Evolutionary conservation across 116 monocot species (phyloP).

Genomic region (Phalaenopsis hybrid): DNA sequence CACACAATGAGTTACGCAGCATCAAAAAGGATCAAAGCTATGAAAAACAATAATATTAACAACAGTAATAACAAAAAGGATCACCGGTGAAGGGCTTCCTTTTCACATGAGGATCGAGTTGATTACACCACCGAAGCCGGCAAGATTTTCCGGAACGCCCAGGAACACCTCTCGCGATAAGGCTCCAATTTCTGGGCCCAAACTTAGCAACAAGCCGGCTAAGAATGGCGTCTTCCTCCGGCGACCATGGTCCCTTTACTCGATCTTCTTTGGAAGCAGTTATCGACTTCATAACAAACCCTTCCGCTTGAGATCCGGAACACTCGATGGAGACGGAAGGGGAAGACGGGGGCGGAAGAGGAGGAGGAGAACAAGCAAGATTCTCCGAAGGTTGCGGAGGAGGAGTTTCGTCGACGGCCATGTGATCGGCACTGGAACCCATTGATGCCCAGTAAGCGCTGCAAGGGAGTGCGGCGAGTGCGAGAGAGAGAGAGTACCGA

Average conservation of each 20-base stretch:
- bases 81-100: constrained; percentile 24
- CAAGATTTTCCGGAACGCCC: constrained; percentile 25
- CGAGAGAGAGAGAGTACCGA: background rate
- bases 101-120: constrained; percentile 24
- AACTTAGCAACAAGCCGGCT: constrained; percentile 23
- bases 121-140: constrained; percentile 24
- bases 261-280: constrained; percentile 15
- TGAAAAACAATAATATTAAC: too few relatives aligned
- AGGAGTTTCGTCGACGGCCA: constrained; percentile 8
- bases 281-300: background rate
- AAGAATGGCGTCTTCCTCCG: constrained; percentile 25
- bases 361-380: background rate
- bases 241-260: constrained; percentile 28
- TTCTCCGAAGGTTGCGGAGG: background rate
- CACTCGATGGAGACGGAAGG: constrained; percentile 18
- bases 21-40: background rate
- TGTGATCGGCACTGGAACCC: background rate
- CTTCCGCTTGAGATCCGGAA: constrained; percentile 10
- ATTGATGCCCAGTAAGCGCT: background rate
- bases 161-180: constrained; percentile 19
- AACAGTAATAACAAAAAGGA: background rate
- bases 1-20: background rate
- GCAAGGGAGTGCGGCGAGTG: background rate
- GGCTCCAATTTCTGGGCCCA: constrained; percentile 24
- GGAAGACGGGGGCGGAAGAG: constrained; percentile 10